These are phyloP conservation scores for Penicillium glabrum DNA, from an alignment of 2,329 filamentous ascomycete genomes.

Conservation along the genomic window DNA sequence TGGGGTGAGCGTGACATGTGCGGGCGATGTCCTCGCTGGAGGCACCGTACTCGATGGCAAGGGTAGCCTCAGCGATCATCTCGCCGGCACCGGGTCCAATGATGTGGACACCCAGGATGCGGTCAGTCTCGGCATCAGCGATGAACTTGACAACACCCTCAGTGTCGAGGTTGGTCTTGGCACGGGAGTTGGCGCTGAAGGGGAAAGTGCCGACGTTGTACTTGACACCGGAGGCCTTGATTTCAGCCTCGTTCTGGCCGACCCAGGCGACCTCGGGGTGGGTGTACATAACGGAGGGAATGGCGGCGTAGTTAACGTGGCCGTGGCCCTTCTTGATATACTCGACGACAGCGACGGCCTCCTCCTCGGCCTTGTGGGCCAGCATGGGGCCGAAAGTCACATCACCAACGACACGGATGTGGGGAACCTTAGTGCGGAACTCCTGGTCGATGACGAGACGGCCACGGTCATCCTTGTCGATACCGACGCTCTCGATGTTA, in stretches of 20 bases:
- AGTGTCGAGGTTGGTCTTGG: slow-evolving; percentile 97
- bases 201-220: slow-evolving; percentile 95
- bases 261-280: slow-evolving; percentile 99
- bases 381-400: slow-evolving; percentile 98
- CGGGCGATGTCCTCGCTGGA: slow-evolving; percentile 91
- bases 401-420: slow-evolving; percentile 96
- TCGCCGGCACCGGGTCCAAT: slow-evolving; percentile 94
- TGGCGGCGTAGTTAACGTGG: slow-evolving; percentile 98
- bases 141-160: slow-evolving; percentile 98
- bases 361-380: slow-evolving; percentile 98
- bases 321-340: slow-evolving; percentile 98
- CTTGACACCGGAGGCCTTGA: slow-evolving; percentile 84
- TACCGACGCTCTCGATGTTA: slow-evolving; percentile 86
- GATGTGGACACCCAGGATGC: slow-evolving; percentile 94
- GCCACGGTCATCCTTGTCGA: slow-evolving; percentile 75
- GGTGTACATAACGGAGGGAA: slow-evolving; percentile 99
- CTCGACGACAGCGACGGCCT: slow-evolving; percentile 90
- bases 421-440: slow-evolving; percentile 95
- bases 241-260: slow-evolving; percentile 92
- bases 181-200: slow-evolving; percentile 96
- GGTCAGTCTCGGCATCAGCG: slow-evolving; percentile 92
- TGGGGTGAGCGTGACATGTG: slow-evolving; percentile 96
- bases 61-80: slow-evolving; percentile 97
- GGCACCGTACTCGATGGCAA: slow-evolving; percentile 95
- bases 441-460: slow-evolving; percentile 97